Evolutionary conservation across 352 stramenopile species (phyloP).

Genomic region (Globisporangium cystogenes): DNA sequence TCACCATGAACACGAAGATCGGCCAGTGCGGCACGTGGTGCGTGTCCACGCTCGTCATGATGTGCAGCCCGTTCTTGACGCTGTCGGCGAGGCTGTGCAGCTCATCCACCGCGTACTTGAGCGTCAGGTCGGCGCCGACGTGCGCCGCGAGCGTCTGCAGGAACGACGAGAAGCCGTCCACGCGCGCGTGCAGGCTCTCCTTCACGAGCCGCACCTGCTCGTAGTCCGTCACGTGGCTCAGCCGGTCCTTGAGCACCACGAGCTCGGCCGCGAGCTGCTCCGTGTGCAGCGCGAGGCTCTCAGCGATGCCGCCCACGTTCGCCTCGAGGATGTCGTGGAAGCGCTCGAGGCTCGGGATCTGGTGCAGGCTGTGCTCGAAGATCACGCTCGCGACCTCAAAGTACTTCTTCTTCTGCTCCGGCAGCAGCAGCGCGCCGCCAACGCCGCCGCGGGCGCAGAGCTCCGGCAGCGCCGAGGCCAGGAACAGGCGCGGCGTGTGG

Average conservation of each 20-base stretch:
- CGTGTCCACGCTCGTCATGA: constrained; percentile 57
- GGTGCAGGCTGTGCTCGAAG: constrained; percentile 81
- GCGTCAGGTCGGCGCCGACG: constrained; percentile 64
- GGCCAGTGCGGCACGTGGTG: constrained; percentile 81
- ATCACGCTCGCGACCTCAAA: constrained; percentile 77
- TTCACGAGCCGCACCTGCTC: constrained; percentile 56
- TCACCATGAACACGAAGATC: constrained; percentile 84
- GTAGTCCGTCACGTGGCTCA: constrained; percentile 43
- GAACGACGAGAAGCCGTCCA: constrained; percentile 67
- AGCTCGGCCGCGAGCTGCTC: constrained; percentile 62
- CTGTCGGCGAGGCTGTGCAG: constrained; percentile 68
- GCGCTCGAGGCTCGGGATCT: constrained; percentile 75
- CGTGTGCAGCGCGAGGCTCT: constrained; percentile 60
- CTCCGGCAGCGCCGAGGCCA: constrained; percentile 30
- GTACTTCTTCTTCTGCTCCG: constrained; percentile 29
- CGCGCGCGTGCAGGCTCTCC: constrained; percentile 40
- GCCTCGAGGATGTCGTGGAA: constrained; percentile 70
- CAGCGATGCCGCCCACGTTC: constrained; percentile 66
- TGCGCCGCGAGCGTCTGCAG: constrained; percentile 64
- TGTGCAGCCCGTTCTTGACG: constrained; percentile 73
- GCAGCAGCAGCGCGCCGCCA: constrained; percentile 13
- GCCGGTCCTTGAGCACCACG: constrained; percentile 39
- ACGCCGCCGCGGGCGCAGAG: constrained; percentile 27
- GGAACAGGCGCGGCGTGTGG: constrained; percentile 49
- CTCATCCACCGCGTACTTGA: constrained; percentile 76